Evolutionary conservation across 306 rosid genomes (phyloP), one percentile per base, ranked within the genome.

Genomic region (Citrullus colocynthis): DNA sequence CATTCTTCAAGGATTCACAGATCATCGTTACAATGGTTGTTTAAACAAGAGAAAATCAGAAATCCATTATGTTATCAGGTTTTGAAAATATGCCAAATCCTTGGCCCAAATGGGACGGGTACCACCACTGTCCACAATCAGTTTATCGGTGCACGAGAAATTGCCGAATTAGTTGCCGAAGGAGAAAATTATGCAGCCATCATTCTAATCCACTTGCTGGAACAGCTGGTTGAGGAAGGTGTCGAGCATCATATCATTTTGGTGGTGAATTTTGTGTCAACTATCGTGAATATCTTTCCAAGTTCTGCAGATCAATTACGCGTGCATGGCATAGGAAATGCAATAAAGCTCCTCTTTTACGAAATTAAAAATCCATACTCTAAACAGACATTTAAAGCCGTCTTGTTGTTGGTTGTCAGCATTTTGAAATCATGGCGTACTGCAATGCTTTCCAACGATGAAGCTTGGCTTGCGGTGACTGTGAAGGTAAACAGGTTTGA

Each of bases 1-100:
- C 87, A 87, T 84, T 85, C 90, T 62, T 83, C 93, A 76, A 84
- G 89, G 84, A 84, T 90, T 86, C 97, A 92, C 85, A 77, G 81
- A 17, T 80, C 88, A 72, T 85, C 98, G 17, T 82, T 95, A 83
- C 88, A 88, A 79, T 92, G 98, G 98, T 80, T 95, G 88, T 95
- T 95, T 81, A 96, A 90, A 83, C 97, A 95, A 86, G 96, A 92
- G 81, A 87, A 63, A 74, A 82, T 92, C 70, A 81, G 81, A 45
- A 76, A 85, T 45, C 82, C 88, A 44, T 78, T 90, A 80, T 82
- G 87, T 78, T 72, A 72, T 82, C 97, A 95, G 88, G 86, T 92
- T 80, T 83, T 90, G 87, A 85, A 88, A 81, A 87, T 92, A 65
- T 87, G 96, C 87, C 71, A 88, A 85, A 88, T 83, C 79, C 79